A percentile compares a stretch with the other conserved stretches of the same genome.
These are phyloP conservation scores for Cutaneotrichosporon cyanovorans DNA, from an alignment of 1,284 basidiomycete species.

Conservation along the genomic window DNA sequence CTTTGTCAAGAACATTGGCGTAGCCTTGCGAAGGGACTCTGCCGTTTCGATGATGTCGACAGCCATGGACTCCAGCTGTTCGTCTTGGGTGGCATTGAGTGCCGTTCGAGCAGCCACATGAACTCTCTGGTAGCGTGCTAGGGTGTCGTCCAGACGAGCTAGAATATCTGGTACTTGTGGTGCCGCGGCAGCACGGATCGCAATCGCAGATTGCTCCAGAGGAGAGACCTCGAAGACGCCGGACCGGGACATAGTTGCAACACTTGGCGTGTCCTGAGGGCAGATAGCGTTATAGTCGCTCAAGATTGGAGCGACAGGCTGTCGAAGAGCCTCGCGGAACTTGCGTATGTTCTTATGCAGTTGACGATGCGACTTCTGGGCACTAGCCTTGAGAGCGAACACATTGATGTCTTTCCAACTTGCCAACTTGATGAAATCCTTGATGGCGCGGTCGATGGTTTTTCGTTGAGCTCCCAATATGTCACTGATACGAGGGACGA, in stretches of 20 bases:
- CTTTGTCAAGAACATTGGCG: constrained; percentile 54
- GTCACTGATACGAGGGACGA: constrained; percentile 51
- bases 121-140: constrained; percentile 41
- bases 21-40: constrained; percentile 56
- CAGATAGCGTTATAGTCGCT: constrained; percentile 27
- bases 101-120: constrained; percentile 23
- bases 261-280: constrained; percentile 17
- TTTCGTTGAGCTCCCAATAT: constrained; percentile 58
- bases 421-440: constrained; percentile 82
- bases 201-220: constrained; percentile 8
- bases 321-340: constrained; percentile 79
- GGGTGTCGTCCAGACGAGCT: constrained; percentile 24
- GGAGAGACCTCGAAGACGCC: constrained; percentile 7
- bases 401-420: constrained; percentile 99
- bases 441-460: constrained; percentile 71
- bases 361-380: constrained; percentile 81
- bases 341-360: constrained; percentile 86
- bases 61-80: constrained; percentile 57
- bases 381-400: constrained; percentile 85
- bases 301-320: constrained; percentile 54
- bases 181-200: constrained; percentile 8
- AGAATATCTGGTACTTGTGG: constrained; percentile 21
- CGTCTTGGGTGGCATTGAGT: constrained; percentile 6
- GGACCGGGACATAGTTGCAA: neutral
- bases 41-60: constrained; percentile 66